These are phyloP conservation scores for Saccharomyces pastorianus DNA, from an alignment of 1,139 yeast genomes.

Conservation along the genomic window DNA sequence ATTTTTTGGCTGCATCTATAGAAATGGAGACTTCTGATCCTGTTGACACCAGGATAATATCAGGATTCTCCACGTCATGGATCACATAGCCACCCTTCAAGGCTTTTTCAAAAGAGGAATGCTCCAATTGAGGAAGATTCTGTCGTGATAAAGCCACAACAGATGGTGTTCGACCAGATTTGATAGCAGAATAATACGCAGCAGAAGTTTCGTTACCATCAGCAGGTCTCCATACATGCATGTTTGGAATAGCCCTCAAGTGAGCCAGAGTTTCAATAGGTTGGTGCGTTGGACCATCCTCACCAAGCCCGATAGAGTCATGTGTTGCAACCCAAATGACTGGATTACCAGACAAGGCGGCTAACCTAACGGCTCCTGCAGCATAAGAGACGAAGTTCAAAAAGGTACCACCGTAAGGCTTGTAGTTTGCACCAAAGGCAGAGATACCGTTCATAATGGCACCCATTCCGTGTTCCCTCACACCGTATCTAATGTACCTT, in stretches of 20 bases:
- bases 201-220: slow-evolving; percentile 98
- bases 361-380: slow-evolving; percentile 92
- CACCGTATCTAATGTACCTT: slow-evolving; percentile 96
- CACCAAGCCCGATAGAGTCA: slow-evolving; percentile 98
- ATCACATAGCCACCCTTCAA: slow-evolving; percentile 89
- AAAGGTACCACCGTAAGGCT: slow-evolving; percentile 96
- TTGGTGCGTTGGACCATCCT: slow-evolving; percentile 99
- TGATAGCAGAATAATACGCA: slow-evolving; percentile 78
- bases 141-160: slow-evolving; percentile 92
- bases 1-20: slow-evolving; percentile 69
- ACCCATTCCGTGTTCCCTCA: slow-evolving; percentile 99
- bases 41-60: slow-evolving; percentile 74
- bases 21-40: slow-evolving; percentile 91
- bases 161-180: slow-evolving; percentile 69
- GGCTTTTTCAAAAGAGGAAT: slow-evolving; percentile 88
- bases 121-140: slow-evolving; percentile 92
- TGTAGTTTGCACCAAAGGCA: slow-evolving; percentile 87
- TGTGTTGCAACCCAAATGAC: slow-evolving; percentile 97
- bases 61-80: slow-evolving; percentile 54
- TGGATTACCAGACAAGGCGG: slow-evolving; percentile 90
- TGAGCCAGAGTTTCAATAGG: slow-evolving; percentile 98
- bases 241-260: slow-evolving; percentile 91
- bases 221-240: slow-evolving; percentile 98
- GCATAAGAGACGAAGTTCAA: slow-evolving; percentile 96
- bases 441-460: slow-evolving; percentile 96